A percentile compares a stretch with the other conserved stretches of the same genome.
Conservation (phyloP, 2,329 filamentous ascomycete genomes). For the Leptographium wingfieldii region DNA sequence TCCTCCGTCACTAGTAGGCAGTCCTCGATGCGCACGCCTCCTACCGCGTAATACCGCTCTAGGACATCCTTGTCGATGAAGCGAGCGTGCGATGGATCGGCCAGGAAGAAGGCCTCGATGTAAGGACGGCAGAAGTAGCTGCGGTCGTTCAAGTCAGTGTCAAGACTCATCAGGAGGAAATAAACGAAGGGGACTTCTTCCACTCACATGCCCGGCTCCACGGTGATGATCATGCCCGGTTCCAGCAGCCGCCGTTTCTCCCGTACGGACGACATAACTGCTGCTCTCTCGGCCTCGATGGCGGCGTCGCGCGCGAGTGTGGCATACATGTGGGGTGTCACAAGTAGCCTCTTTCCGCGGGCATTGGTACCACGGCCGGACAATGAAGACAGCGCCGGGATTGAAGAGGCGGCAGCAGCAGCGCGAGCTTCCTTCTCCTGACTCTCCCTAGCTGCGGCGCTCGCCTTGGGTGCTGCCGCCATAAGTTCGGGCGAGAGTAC, state of each 20-base stretch:
- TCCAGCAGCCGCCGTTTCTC: conserved; percentile 23
- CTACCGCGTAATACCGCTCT: conserved; percentile 61
- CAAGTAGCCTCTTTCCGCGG: conserved; percentile 27
- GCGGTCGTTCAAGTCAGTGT: neutral
- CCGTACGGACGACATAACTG: neutral
- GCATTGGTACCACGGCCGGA: conserved; percentile 6
- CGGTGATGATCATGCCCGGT: conserved; percentile 59
- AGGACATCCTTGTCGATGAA: conserved; percentile 55
- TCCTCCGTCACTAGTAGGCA: conserved; percentile 68
- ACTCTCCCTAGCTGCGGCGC: neutral
- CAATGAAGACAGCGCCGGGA: conserved; percentile 5
- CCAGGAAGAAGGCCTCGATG: conserved; percentile 55
- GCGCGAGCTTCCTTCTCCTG: neutral
- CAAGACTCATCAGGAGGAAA: neutral
- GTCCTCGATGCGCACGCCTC: conserved; percentile 88
- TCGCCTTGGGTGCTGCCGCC: neutral
- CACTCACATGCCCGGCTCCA: conserved; percentile 60
- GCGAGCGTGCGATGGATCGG: conserved; percentile 41
- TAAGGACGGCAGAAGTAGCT: conserved; percentile 67
- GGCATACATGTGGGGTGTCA: conserved; percentile 24
- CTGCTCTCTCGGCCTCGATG: neutral
- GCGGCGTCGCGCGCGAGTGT: conserved; percentile 16
- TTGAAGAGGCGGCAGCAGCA: neutral
- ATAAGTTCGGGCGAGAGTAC: conserved; percentile 31
- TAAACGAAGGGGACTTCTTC: neutral